A percentile compares a stretch with the other conserved stretches of the same genome.
phyloP scores from a whole-genome alignment of 208 protist genomes.

The Vickermania ingenoplastis region DNA sequence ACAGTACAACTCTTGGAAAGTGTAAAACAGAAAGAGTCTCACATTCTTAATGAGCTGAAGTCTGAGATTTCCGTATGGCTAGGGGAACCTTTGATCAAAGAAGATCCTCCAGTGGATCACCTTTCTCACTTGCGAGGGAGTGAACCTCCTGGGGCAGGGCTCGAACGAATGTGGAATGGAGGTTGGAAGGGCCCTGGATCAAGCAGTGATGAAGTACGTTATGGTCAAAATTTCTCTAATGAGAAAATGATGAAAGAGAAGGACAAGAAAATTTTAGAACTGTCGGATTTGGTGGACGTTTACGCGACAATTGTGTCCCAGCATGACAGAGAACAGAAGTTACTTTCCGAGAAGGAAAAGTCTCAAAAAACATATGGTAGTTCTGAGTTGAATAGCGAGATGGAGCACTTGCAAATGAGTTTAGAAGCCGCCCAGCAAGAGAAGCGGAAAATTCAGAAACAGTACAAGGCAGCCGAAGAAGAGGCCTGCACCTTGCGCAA shows the following conservation, averaged over 20 bases:
- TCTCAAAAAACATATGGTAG: not conserved
- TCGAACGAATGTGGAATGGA: not conserved
- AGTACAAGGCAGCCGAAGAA: constrained; percentile 17
- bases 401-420: not conserved
- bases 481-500: constrained; percentile 31
- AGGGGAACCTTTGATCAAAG: not conserved
- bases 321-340: constrained; percentile 11
- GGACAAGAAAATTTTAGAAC: constrained; percentile 51
- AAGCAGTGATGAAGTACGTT: no score
- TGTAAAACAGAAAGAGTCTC: no score
- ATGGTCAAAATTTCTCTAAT: no score
- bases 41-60: no score
- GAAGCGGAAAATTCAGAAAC: constrained; percentile 17
- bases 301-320: constrained; percentile 72
- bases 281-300: constrained; percentile 72
- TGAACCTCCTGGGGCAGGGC: not conserved
- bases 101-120: not conserved
- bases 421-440: constrained; percentile 20
- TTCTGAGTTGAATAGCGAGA: constrained; percentile 1
- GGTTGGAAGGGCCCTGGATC: constrained; percentile 46
- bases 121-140: not conserved
- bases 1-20: no score
- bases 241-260: no score
- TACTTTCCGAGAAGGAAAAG: not conserved
- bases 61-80: no score